Evolutionary conservation across 2,329 filamentous ascomycete species (phyloP).

Genomic region (Alternaria gaisen): DNA sequence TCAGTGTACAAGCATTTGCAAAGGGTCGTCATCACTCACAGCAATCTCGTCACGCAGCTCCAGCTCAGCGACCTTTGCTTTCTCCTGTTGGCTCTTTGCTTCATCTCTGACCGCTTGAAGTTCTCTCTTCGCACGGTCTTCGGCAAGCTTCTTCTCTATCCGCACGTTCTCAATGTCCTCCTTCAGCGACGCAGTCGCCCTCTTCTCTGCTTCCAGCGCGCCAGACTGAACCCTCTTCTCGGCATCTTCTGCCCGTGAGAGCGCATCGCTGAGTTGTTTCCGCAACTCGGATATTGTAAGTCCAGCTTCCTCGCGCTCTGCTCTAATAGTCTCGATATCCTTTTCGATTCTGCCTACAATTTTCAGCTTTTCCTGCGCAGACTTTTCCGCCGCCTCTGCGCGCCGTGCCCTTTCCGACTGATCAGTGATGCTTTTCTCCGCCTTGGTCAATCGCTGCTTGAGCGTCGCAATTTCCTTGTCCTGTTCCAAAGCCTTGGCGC

Average conservation of each 20-base stretch:
- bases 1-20: constrained; percentile 30
- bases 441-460: constrained; percentile 69
- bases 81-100: constrained; percentile 75
- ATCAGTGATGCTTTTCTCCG: constrained; percentile 71
- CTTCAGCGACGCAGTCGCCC: constrained; percentile 63
- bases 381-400: constrained; percentile 66
- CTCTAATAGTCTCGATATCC: constrained; percentile 68
- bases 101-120: constrained; percentile 77
- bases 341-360: constrained; percentile 61
- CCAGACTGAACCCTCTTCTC: constrained; percentile 73
- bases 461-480: constrained; percentile 61
- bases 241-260: constrained; percentile 71
- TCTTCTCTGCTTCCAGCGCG: constrained; percentile 72
- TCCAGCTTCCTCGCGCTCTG: constrained; percentile 70
- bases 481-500: constrained; percentile 61
- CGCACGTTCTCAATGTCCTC: constrained; percentile 71
- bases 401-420: constrained; percentile 68
- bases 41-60: constrained; percentile 82
- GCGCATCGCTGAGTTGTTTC: constrained; percentile 72
- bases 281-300: constrained; percentile 73
- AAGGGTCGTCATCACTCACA: constrained; percentile 39
- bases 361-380: constrained; percentile 64
- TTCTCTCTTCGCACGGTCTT: constrained; percentile 75
- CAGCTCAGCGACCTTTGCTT: constrained; percentile 71
- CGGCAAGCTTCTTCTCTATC: constrained; percentile 78